Percentiles rank a stretch among this genome's conserved stretches.
These are phyloP conservation scores for Penicillium salamii DNA, from an alignment of 495 filamentous ascomycete species.

Conservation along the genomic window DNA sequence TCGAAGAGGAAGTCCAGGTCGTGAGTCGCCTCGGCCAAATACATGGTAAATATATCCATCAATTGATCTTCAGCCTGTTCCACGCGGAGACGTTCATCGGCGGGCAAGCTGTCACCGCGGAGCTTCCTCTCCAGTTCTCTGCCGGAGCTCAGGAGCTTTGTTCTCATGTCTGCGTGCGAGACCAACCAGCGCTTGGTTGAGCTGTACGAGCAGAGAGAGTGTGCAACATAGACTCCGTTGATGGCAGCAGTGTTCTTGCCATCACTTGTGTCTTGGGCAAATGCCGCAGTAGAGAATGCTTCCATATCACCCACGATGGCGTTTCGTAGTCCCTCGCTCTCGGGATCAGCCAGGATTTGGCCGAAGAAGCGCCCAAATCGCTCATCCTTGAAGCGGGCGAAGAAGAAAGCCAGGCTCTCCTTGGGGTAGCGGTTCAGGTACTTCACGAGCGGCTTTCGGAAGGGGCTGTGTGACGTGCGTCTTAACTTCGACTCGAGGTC, in stretches of 20 bases:
- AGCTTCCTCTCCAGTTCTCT: conserved; percentile 72
- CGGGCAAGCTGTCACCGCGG: conserved; percentile 62
- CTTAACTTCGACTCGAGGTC: conserved; percentile 84
- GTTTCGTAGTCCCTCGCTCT: conserved; percentile 70
- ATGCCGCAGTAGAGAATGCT: conserved; percentile 61
- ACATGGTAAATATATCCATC: conserved; percentile 79
- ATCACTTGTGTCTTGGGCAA: conserved; percentile 54
- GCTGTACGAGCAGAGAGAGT: conserved; percentile 60
- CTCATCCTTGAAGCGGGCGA: conserved; percentile 70
- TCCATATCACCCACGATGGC: conserved; percentile 72
- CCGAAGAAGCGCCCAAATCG: conserved; percentile 92
- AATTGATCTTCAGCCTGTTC: conserved; percentile 87
- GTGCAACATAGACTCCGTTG: conserved; percentile 81
- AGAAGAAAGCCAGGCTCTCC: conserved; percentile 79
- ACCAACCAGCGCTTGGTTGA: conserved; percentile 69
- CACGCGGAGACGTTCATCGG: conserved; percentile 74
- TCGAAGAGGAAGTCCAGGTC: conserved; percentile 89
- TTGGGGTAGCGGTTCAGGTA: conserved; percentile 91
- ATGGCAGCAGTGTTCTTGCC: conserved; percentile 72
- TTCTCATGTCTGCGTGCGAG: conserved; percentile 67
- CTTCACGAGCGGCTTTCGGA: conserved; percentile 86
- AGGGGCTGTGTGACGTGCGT: conserved; percentile 88
- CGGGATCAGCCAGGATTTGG: conserved; percentile 77
- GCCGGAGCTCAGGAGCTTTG: conserved; percentile 64
- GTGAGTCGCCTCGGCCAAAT: conserved; percentile 67